Percentiles rank a stretch among this genome's conserved stretches.
phyloP scores from a whole-genome alignment of 768 basidiomycete species.

The Lactifluus rugatus region DNA sequence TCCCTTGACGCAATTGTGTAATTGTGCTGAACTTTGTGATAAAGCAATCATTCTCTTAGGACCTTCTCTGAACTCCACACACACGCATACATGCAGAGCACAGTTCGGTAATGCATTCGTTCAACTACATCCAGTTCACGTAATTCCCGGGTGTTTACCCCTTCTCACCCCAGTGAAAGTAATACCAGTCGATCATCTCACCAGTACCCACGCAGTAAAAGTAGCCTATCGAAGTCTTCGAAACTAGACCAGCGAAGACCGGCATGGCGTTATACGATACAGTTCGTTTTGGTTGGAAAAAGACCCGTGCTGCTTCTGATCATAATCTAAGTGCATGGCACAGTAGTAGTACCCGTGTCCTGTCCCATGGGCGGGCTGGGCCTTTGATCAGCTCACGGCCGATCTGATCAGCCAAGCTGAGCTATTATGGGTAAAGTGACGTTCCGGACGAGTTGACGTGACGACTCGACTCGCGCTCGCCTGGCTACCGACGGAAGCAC shows the following conservation, averaged over 20 bases:
- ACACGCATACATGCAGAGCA: not conserved
- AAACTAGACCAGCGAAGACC: not conserved
- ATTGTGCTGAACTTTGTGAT: not conserved
- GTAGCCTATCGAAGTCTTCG: not conserved
- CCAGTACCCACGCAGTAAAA: not conserved
- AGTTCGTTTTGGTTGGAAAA: not conserved
- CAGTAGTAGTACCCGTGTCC: not conserved
- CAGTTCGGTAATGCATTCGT: not conserved
- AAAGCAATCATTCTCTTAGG: not conserved
- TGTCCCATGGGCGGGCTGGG: not conserved
- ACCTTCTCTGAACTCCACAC: not conserved
- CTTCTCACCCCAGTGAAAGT: not conserved
- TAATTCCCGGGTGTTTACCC: too few relatives aligned
- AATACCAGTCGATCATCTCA: not conserved
- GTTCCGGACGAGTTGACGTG: too few relatives aligned
- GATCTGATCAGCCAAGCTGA: not conserved
- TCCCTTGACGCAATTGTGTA: slow-evolving; percentile 3
- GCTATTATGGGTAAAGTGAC: too few relatives aligned
- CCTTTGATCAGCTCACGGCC: not conserved
- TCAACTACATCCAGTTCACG: not conserved
- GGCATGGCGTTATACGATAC: not conserved
- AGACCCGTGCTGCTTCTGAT: not conserved
- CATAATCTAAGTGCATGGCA: too few relatives aligned
- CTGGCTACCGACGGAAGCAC: too few relatives aligned
- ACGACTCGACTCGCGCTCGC: too few relatives aligned